Evolutionary conservation across 129 eudicot species (phyloP).

Genomic region (Centaurea solstitialis): DNA sequence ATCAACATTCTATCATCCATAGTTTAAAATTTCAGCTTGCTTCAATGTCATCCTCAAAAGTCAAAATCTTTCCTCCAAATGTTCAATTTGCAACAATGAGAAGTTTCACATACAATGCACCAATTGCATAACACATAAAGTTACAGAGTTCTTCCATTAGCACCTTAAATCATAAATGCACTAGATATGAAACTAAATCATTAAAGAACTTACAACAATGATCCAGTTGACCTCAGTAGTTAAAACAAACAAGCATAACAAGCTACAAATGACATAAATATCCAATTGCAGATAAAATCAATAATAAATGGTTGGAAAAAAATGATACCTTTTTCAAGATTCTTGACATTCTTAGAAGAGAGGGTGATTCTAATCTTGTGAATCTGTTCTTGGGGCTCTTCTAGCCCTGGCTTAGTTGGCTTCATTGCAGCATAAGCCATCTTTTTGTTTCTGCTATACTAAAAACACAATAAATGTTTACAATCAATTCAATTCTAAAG

Average conservation of each 20-base stretch:
- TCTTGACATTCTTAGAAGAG: slow-evolving; percentile 85
- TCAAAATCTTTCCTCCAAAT: neutral
- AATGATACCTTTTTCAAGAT: slow-evolving; percentile 77
- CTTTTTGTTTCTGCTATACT: neutral
- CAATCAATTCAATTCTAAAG: neutral
- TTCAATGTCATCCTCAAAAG: neutral
- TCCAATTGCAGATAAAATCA: neutral
- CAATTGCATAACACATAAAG: neutral
- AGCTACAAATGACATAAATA: neutral
- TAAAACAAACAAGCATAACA: neutral
- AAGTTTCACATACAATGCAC: neutral
- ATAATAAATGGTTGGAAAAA: neutral
- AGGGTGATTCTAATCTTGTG: slow-evolving; percentile 96
- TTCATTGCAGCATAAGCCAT: slow-evolving; percentile 91
- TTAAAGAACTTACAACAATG: neutral
- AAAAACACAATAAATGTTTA: neutral
- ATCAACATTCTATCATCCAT: slow-evolving; percentile 4
- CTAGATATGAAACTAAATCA: neutral
- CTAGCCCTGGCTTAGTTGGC: slow-evolving; percentile 80
- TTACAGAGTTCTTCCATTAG: neutral
- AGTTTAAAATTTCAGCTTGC: neutral
- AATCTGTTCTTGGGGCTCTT: slow-evolving; percentile 67
- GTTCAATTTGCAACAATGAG: neutral
- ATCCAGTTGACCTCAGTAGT: neutral
- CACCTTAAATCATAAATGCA: neutral